phyloP scores from a whole-genome alignment of 345 rosid genomes.

The Sisymbrium altissimum region DNA sequence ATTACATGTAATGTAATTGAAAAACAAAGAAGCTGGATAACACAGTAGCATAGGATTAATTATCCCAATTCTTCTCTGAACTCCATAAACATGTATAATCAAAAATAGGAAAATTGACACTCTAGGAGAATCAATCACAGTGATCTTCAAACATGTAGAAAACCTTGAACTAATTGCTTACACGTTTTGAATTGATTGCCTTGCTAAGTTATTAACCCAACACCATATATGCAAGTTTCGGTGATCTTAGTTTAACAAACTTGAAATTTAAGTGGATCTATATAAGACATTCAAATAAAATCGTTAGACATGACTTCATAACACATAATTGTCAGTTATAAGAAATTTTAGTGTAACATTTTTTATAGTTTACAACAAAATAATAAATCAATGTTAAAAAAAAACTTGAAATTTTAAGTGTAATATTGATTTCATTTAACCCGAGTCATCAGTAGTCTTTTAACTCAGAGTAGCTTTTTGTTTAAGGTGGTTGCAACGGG shows the following conservation, averaged over 20 bases:
- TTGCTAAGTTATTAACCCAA: background rate
- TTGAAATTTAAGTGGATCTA: background rate
- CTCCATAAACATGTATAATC: background rate
- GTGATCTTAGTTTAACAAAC: background rate
- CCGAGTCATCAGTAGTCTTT: background rate
- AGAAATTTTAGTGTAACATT: too few species aligned
- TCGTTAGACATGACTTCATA: too few species aligned
- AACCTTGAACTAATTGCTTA: background rate
- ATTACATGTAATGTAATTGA: background rate
- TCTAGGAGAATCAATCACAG: background rate
- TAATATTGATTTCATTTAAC: background rate
- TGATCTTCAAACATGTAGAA: background rate
- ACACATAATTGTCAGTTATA: too few species aligned
- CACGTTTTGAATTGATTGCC: background rate
- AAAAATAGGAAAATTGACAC: background rate
- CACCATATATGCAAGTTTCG: background rate
- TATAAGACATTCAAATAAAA: too few species aligned
- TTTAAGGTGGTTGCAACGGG: background rate
- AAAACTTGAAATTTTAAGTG: too few species aligned
- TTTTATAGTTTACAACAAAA: too few species aligned
- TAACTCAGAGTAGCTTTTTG: background rate
- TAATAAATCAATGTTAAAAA: too few species aligned
- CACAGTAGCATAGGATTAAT: background rate
- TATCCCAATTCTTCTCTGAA: background rate
- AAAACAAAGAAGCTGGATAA: background rate